These are phyloP conservation scores for Mortierella sp. DNA, from an alignment of 371 early-diverging fungal species.

Conservation along the genomic window DNA sequence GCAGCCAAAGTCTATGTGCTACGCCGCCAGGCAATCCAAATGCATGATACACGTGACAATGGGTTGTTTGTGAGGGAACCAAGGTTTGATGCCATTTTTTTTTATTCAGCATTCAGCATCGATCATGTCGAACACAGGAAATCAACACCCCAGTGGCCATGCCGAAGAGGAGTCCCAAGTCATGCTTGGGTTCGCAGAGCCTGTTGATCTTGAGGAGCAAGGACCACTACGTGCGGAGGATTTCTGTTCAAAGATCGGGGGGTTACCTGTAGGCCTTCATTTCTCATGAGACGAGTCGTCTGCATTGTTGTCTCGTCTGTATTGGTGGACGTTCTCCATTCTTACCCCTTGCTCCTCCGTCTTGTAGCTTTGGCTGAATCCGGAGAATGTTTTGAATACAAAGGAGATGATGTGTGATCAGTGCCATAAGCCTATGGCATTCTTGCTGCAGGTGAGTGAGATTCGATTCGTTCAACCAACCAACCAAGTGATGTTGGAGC, in stretches of 20 bases:
- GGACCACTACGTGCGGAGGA: slow-evolving; percentile 67
- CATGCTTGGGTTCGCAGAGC: slow-evolving; percentile 84
- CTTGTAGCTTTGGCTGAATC: slow-evolving; percentile 86
- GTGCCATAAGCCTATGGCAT: slow-evolving; percentile 83
- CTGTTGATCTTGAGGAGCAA: slow-evolving; percentile 61
- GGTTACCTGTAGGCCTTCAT: slow-evolving; percentile 86
- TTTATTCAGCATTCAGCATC: too few species aligned
- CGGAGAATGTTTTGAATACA: slow-evolving; percentile 68
- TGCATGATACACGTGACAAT: too few species aligned
- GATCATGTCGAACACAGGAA: slow-evolving; percentile 24
- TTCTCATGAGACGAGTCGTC: too few species aligned
- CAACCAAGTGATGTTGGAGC: neutral
- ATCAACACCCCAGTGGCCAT: slow-evolving; percentile 12
- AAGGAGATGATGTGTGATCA: slow-evolving; percentile 77
- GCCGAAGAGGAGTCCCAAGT: slow-evolving; percentile 39
- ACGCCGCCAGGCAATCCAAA: too few species aligned
- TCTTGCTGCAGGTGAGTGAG: slow-evolving; percentile 84
- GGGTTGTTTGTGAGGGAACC: too few species aligned
- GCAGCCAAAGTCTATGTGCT: too few species aligned
- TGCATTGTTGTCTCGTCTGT: too few species aligned
- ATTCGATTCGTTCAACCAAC: slow-evolving; percentile 4
- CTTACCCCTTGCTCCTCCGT: neutral
- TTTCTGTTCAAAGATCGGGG: slow-evolving; percentile 92
- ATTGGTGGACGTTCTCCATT: neutral
- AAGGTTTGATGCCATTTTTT: too few species aligned